These are phyloP conservation scores for Verticillium dahliae DNA, from an alignment of 2,329 filamentous ascomycete genomes.

Conservation along the genomic window DNA sequence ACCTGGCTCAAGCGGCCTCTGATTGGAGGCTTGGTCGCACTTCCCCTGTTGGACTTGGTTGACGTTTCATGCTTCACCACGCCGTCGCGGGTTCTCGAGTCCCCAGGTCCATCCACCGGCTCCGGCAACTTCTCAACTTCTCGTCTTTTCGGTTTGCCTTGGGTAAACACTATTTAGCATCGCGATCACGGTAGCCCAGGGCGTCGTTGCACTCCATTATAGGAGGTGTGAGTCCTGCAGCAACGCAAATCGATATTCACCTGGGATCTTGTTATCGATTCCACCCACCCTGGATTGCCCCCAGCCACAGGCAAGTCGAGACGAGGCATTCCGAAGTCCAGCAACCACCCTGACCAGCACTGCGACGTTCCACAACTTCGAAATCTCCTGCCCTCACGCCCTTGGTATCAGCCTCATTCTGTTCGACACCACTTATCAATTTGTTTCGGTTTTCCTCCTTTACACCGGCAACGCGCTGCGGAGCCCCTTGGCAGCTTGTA, in stretches of 20 bases:
- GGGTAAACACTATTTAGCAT: slow-evolving; percentile 4
- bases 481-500: background rate
- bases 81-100: slow-evolving; percentile 19
- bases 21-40: slow-evolving; percentile 11
- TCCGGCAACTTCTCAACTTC: background rate
- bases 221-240: slow-evolving; percentile 1
- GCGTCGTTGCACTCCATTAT: slow-evolving; percentile 1
- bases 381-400: background rate
- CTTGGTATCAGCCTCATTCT: background rate
- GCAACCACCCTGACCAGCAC: background rate
- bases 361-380: background rate
- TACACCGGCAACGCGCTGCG: background rate
- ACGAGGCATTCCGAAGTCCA: background rate
- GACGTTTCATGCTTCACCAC: slow-evolving; percentile 22
- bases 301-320: background rate
- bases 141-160: slow-evolving; percentile 5
- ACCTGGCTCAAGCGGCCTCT: background rate
- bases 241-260: background rate
- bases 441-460: background rate
- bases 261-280: background rate
- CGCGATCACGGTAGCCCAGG: background rate
- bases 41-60: slow-evolving; percentile 8
- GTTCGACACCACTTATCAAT: background rate
- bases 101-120: background rate
- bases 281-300: slow-evolving; percentile 2